phyloP scores from a whole-genome alignment of 2,329 filamentous ascomycete species.

The Aspergillus sergii region DNA sequence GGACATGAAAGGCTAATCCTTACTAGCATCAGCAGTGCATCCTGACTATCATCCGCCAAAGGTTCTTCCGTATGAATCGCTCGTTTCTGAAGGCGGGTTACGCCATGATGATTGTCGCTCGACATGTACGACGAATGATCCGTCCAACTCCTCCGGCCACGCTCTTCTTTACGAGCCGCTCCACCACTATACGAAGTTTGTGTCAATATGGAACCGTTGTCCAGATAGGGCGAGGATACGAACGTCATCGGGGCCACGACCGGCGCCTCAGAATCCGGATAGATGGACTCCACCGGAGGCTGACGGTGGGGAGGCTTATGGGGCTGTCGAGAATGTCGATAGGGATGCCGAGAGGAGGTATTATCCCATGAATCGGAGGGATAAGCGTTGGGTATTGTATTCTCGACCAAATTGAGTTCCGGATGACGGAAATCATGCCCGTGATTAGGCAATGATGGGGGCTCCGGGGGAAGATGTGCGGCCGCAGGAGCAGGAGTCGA shows the following conservation, averaged over 20 bases:
- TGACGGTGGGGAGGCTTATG: slow-evolving; percentile 9
- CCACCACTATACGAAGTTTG: slow-evolving; percentile 30
- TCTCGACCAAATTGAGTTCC: slow-evolving; percentile 23
- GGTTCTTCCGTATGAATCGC: slow-evolving; percentile 30
- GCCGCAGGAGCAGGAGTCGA: slow-evolving; percentile 23
- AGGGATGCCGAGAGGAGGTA: slow-evolving; percentile 21
- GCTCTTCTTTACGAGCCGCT: slow-evolving; percentile 32
- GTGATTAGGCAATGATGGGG: slow-evolving; percentile 11
- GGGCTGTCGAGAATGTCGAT: slow-evolving; percentile 13
- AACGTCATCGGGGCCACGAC: slow-evolving; percentile 25
- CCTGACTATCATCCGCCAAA: slow-evolving; percentile 33
- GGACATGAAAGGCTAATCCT: slow-evolving; percentile 11
- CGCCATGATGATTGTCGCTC: slow-evolving; percentile 29
- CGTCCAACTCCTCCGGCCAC: slow-evolving; percentile 33
- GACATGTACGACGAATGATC: slow-evolving; percentile 40
- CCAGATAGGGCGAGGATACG: slow-evolving; percentile 24
- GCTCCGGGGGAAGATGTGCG: slow-evolving; percentile 16
- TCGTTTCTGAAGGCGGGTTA: slow-evolving; percentile 31
- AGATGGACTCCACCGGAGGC: slow-evolving; percentile 21
- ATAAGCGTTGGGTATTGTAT: slow-evolving; percentile 21
- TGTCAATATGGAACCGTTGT: slow-evolving; percentile 26
- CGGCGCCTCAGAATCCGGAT: slow-evolving; percentile 19
- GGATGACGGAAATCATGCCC: slow-evolving; percentile 17
- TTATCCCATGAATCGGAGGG: slow-evolving; percentile 29
- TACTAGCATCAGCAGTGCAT: slow-evolving; percentile 51